Evolutionary conservation across 441 rosid genomes (phyloP).

Genomic region (Adansonia gregorii): DNA sequence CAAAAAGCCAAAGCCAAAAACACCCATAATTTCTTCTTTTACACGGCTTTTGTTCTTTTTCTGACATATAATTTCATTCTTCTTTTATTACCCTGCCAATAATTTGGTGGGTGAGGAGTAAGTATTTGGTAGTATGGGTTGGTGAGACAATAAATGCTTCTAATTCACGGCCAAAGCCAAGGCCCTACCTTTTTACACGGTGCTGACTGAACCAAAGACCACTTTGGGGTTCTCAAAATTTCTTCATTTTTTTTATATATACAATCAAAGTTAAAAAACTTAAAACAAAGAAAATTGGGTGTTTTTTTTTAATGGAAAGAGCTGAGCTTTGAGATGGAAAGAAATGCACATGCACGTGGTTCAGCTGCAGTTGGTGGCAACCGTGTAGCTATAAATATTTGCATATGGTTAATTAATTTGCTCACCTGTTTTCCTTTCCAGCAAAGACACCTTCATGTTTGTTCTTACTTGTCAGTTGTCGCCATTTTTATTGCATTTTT

Average conservation of each 20-base stretch:
- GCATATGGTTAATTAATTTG: slow-evolving; percentile 33
- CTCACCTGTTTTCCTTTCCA: slow-evolving; percentile 66
- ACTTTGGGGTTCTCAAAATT: slow-evolving; percentile 16
- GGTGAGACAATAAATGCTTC: slow-evolving; percentile 75
- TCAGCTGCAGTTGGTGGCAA: slow-evolving; percentile 52
- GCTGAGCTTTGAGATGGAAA: slow-evolving; percentile 3
- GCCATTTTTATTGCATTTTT: slow-evolving; percentile 30
- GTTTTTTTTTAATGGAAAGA: background rate
- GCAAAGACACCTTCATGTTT: slow-evolving; percentile 49
- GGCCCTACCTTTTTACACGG: slow-evolving; percentile 35
- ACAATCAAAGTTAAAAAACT: slow-evolving; percentile 22
- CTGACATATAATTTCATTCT: background rate
- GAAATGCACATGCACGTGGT: slow-evolving; percentile 67
- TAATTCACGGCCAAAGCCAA: slow-evolving; percentile 41
- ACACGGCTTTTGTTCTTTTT: background rate
- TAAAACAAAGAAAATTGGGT: slow-evolving; percentile 31
- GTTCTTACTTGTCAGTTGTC: slow-evolving; percentile 26
- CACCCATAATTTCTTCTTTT: background rate
- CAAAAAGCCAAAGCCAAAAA: slow-evolving; percentile 18
- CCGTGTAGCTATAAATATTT: slow-evolving; percentile 24
- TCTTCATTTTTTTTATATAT: background rate
- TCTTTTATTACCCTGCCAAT: slow-evolving; percentile 21
- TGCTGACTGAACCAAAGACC: slow-evolving; percentile 35
- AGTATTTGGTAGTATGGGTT: slow-evolving; percentile 36
- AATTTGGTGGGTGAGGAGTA: slow-evolving; percentile 33